Conservation (phyloP, 768 basidiomycete genomes). For the Hericium coralloides region DNA sequence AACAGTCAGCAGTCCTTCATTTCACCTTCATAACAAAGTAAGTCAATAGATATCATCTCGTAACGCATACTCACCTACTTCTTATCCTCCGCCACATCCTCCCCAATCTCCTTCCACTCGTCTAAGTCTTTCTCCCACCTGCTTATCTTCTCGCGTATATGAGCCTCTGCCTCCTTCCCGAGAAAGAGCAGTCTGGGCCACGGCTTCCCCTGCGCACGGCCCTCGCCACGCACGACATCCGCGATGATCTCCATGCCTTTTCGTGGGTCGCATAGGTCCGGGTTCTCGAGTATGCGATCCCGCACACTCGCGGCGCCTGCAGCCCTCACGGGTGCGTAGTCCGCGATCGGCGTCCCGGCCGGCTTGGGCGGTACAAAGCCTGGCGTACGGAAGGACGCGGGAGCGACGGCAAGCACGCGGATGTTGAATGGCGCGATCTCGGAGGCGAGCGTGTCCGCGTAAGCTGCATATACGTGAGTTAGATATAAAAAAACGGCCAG, state of each 20-base stretch:
- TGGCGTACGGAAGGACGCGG: constrained; percentile 4
- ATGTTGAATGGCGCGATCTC: constrained; percentile 20
- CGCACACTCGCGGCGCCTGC: neutral
- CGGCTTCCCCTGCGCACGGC: constrained; percentile 14
- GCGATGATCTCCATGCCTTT: constrained; percentile 19
- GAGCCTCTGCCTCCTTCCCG: constrained; percentile 17
- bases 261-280: constrained; percentile 16
- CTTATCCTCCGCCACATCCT: neutral
- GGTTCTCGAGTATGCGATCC: neutral
- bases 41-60: neutral
- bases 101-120: neutral
- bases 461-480: constrained; percentile 7
- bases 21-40: neutral
- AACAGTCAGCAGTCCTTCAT: neutral
- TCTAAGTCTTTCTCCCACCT: neutral
- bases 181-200: constrained; percentile 17
- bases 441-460: constrained; percentile 17
- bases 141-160: constrained; percentile 8
- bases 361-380: neutral
- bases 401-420: constrained; percentile 18
- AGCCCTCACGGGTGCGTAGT: constrained; percentile 14
- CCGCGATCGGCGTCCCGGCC: constrained; percentile 3
- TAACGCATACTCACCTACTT: neutral
- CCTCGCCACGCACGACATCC: constrained; percentile 21
- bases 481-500: too few species aligned